Percentiles rank a stretch among this genome's conserved stretches.
Evolutionary conservation across 257 asterid genomes (phyloP).

Genomic region (Linderniella brevidens): DNA sequence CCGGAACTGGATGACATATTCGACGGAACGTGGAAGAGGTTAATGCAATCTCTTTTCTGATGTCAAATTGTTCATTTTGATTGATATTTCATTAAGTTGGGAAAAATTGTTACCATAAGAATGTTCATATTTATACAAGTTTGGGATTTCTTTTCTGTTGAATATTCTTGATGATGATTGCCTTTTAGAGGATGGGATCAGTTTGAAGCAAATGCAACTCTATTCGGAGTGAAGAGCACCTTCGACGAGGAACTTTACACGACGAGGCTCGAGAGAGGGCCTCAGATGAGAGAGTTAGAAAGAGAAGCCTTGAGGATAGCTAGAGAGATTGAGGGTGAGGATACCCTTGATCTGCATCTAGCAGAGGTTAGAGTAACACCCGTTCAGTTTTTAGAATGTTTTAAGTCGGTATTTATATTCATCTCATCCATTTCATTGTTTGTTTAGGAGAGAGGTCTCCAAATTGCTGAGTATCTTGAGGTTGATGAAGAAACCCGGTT

Average conservation of each 20-base stretch:
- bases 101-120: too few species aligned
- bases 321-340: slow-evolving; percentile 88
- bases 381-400: neutral
- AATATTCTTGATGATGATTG: slow-evolving; percentile 2
- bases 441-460: slow-evolving; percentile 75
- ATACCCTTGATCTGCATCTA: slow-evolving; percentile 76
- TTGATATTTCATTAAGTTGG: too few species aligned
- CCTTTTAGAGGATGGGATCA: slow-evolving; percentile 88
- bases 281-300: slow-evolving; percentile 74
- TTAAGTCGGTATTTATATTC: too few species aligned
- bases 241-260: slow-evolving; percentile 93
- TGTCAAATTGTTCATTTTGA: slow-evolving; percentile 9
- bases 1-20: slow-evolving; percentile 70
- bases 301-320: slow-evolving; percentile 76
- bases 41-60: slow-evolving; percentile 6
- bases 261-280: slow-evolving; percentile 88
- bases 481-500: slow-evolving; percentile 83
- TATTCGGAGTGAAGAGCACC: slow-evolving; percentile 93
- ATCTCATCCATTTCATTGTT: slow-evolving; percentile 13
- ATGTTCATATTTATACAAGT: too few species aligned
- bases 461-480: slow-evolving; percentile 45
- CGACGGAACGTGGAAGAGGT: slow-evolving; percentile 85
- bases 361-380: slow-evolving; percentile 65
- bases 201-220: slow-evolving; percentile 64
- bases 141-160: slow-evolving; percentile 4